Base-by-base conservation (phyloP, 108 stramenopile genomes). In the Fragilariopsis cylindrus region DNA sequence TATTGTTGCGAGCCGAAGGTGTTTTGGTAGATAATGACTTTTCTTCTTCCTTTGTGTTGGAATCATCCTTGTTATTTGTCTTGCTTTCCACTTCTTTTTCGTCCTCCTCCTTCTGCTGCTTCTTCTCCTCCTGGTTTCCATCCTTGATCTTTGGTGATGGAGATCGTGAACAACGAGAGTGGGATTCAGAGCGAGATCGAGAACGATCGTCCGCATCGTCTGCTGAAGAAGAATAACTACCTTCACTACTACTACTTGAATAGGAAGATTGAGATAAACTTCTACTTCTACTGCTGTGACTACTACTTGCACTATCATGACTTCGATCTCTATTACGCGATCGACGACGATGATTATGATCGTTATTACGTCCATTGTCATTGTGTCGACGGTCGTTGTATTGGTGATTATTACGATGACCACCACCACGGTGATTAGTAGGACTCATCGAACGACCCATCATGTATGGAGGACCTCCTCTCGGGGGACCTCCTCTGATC, bases 171-270 rank as follows among this genome's bases (percentile, higher is more conserved):
- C n/a, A n/a, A n/a, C 56, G 15, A 30, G 71, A 73, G 5, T 77
- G 77, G 13, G 76, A 80, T 41, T 64, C 71, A 40, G 71, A 76
- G 11, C 57, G 70, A 4, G 70, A 71, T 5, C 70, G 70, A 5
- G 70, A 72, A 60, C 57, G 70, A 57, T 42, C 57, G 19, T 43
- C 53, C 58, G 19, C 48, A 48, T 7, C 49, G 56, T 40, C 12
- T 2, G 52, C 57, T 9, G 9, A 2, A 0, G 50, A 52, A 52
- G 12, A 13, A 52, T 63, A 63, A 44, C 62, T 63, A 44, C 62
- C 40, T n/a, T 30, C 30, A 30, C 62, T 21, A 15, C 42, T 43
- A 5, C 30, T 40, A 4, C 11, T 4, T 5, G 62, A 63, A 21
- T 9, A 41, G 60, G 68, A 69, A 41, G 68, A 69, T 49, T 57